Evolutionary conservation across 805 yeast genomes (phyloP), one percentile per base, ranked within the genome.

Genomic region (Yarrowia sp.): DNA sequence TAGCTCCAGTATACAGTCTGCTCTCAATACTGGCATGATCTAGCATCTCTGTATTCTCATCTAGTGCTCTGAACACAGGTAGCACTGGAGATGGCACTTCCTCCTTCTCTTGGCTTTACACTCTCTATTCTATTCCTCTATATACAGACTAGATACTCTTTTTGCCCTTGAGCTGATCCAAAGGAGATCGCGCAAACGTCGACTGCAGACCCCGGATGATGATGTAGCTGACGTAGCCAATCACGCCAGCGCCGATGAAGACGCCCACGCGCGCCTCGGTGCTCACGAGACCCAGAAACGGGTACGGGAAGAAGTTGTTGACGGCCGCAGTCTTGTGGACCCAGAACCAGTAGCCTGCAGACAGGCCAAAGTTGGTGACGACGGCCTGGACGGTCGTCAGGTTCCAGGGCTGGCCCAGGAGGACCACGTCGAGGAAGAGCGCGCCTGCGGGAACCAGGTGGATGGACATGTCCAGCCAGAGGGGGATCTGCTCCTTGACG

Each of bases 301-400:
- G 76, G 61, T 73, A 73, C 14, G 76, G 76, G 56, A 67, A 72
- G 63, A 68, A 68, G 19, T 71, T 70, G 63, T 73, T 73, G 53
- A 55, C 44, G 13, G 64, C 32, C 42, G 44, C 64, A 4, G 73
- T 66, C 49, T 65, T 63, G 63, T 72, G 71, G 29, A 68, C 64
- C 76, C 76, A 73, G 32, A 44, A 42, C 73, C 73, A 73, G 69
- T 73, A 73, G n/a, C 65, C 70, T 13, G 61, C 65, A 12, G 70
- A 67, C 22, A 71, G 38, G 9, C 64, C 49, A 21, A 55, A 35
- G 49, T 66, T 68, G 35, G 67, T 27, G 5, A 60, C 33, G 9
- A 66, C 31, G 10, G 71, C 69, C 18, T 35, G 56, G 21, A 64
- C 22, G 16, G 63, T n/a, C 36, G 70, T 63, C 32, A 63, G 44